Conservation (phyloP, 2,329 filamentous ascomycete genomes). For the Sarocladiaceae sp. region DNA sequence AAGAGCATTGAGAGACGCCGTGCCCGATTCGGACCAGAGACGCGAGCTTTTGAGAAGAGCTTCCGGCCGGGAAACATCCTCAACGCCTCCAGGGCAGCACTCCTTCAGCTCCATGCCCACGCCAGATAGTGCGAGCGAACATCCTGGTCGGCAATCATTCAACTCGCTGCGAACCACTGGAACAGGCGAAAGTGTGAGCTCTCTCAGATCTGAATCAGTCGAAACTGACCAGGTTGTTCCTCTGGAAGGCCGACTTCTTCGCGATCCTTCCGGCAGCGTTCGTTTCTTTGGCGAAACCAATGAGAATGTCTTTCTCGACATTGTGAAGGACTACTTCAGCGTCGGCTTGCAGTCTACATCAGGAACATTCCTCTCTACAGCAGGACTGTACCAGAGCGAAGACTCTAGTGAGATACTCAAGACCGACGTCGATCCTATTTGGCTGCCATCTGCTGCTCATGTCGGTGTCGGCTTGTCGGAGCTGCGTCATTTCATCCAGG, state of each 20-base stretch:
- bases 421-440: conserved; percentile 31
- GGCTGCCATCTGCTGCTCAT: conserved; percentile 29
- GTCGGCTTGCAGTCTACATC: conserved; percentile 18
- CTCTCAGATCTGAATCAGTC: conserved; percentile 3
- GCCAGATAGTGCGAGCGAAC: conserved; percentile 3
- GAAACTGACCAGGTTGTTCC: background rate
- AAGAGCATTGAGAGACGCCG: conserved; percentile 28
- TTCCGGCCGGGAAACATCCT: background rate
- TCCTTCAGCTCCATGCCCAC: conserved; percentile 12
- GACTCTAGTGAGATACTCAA: conserved; percentile 36
- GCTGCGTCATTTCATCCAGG: conserved; percentile 38
- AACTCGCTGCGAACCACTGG: conserved; percentile 12
- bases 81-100: background rate
- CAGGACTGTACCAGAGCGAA: conserved; percentile 40
- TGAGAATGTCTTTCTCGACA: conserved; percentile 42
- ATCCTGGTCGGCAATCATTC: background rate
- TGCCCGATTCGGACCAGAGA: conserved; percentile 28
- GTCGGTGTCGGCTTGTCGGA: conserved; percentile 32
- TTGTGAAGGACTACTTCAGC: conserved; percentile 40
- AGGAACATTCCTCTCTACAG: conserved; percentile 29
- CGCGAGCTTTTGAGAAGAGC: conserved; percentile 23
- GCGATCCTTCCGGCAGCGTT: conserved; percentile 36
- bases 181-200: conserved; percentile 1
- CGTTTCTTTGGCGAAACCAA: conserved; percentile 44
- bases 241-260: conserved; percentile 33